Conservation (phyloP, 179 eudicot genomes). For the Sideroxylon spinosum region DNA sequence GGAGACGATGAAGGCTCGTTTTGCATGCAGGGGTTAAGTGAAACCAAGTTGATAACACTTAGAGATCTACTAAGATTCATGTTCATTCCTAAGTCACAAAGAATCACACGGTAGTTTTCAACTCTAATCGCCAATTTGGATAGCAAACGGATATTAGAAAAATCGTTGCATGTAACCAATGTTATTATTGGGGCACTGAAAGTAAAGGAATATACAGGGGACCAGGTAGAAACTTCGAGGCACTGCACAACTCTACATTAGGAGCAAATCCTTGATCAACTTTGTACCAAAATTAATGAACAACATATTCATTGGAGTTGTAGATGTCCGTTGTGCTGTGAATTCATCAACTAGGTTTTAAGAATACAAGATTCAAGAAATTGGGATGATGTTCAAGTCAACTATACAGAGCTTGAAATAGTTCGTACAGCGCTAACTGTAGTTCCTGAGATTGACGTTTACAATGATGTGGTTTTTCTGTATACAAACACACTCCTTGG, state of each 20-base stretch:
- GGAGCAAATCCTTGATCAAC: constrained; percentile 83
- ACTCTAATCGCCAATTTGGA: constrained; percentile 54
- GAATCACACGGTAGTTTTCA: constrained; percentile 22
- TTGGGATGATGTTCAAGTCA: constrained; percentile 15
- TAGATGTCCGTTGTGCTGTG: constrained; percentile 45
- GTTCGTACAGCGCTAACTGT: background rate
- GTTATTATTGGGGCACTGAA: constrained; percentile 67
- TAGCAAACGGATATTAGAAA: constrained; percentile 66
- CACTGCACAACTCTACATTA: constrained; percentile 76
- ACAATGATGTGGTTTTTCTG: constrained; percentile 38
- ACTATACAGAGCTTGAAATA: constrained; percentile 16
- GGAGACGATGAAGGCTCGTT: constrained; percentile 94
- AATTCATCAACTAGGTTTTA: constrained; percentile 46
- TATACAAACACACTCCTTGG: constrained; percentile 38
- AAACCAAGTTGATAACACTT: constrained; percentile 44
- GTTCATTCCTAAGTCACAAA: constrained; percentile 34
- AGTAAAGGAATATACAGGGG: constrained; percentile 45
- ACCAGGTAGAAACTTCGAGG: constrained; percentile 79
- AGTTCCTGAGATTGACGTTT: constrained; percentile 33
- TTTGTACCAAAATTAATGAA: constrained; percentile 77
- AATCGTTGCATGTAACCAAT: constrained; percentile 62
- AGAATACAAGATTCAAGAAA: constrained; percentile 53
- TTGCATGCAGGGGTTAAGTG: too few relatives aligned
- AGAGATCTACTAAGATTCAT: constrained; percentile 65
- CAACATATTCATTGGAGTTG: constrained; percentile 58